Percentiles rank a stretch among this genome's conserved stretches.
Conservation (phyloP, 345 rosid species). For the Eucalyptus fibrosa region DNA sequence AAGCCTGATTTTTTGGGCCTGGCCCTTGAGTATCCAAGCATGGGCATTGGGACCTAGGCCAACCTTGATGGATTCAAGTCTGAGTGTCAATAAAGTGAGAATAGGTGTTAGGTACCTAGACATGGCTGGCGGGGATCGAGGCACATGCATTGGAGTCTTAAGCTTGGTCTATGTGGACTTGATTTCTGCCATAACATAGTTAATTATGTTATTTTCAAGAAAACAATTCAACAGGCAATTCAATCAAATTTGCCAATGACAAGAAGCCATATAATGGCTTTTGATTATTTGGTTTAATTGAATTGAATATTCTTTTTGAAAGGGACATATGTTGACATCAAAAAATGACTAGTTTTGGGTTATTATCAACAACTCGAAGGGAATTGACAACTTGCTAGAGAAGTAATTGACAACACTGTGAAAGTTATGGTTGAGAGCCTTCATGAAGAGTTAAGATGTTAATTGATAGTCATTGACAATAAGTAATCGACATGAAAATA, state of each 20-base stretch:
- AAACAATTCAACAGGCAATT: too few relatives aligned
- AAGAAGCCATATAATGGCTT: neutral
- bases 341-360: neutral
- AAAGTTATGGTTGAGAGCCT: neutral
- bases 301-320: neutral
- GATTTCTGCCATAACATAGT: neutral
- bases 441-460: neutral
- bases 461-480: neutral
- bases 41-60: neutral
- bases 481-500: neutral
- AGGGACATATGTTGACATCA: neutral
- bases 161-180: neutral
- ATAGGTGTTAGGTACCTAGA: neutral
- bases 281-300: neutral
- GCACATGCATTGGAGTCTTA: neutral
- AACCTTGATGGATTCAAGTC: neutral
- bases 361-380: neutral
- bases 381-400: neutral
- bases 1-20: neutral
- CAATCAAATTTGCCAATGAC: neutral
- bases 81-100: neutral
- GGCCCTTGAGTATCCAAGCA: neutral
- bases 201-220: too few relatives aligned
- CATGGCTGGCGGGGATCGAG: accelerated
- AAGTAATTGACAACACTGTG: neutral